phyloP scores from a whole-genome alignment of 345 rosid species.

The Physaria fendleri region DNA sequence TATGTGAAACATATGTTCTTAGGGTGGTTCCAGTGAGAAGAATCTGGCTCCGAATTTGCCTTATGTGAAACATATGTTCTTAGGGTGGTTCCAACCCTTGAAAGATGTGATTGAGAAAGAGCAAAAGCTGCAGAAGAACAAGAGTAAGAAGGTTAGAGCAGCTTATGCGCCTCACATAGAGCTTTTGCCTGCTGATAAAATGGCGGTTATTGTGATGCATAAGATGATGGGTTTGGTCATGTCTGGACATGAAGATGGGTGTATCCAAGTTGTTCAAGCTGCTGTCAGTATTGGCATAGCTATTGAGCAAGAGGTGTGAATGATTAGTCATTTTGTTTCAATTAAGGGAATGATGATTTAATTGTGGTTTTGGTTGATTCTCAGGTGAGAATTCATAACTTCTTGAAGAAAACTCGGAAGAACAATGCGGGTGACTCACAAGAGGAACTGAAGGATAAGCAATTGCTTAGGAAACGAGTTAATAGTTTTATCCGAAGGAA shows the following conservation, averaged over 20 bases:
- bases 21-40: slow-evolving; percentile 74
- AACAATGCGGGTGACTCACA: slow-evolving; percentile 39
- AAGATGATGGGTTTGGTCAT: slow-evolving; percentile 83
- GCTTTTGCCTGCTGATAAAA: slow-evolving; percentile 75
- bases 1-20: slow-evolving; percentile 70
- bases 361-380: slow-evolving; percentile 1
- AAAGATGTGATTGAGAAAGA: slow-evolving; percentile 69
- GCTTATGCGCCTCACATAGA: slow-evolving; percentile 81
- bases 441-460: slow-evolving; percentile 51
- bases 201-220: slow-evolving; percentile 94
- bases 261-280: slow-evolving; percentile 79
- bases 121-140: slow-evolving; percentile 54
- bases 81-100: slow-evolving; percentile 92
- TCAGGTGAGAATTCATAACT: slow-evolving; percentile 74
- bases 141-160: slow-evolving; percentile 55
- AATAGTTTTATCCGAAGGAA: slow-evolving; percentile 69
- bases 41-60: slow-evolving; percentile 81
- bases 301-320: slow-evolving; percentile 74
- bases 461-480: slow-evolving; percentile 61
- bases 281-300: slow-evolving; percentile 80
- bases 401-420: slow-evolving; percentile 69
- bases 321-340: background rate
- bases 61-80: slow-evolving; percentile 62
- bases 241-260: slow-evolving; percentile 60
- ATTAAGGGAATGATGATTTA: background rate